A percentile compares a stretch with the other conserved stretches of the same genome.
Conservation (phyloP, 805 yeast genomes). For the Zygosaccharomyces gambellarensis region DNA sequence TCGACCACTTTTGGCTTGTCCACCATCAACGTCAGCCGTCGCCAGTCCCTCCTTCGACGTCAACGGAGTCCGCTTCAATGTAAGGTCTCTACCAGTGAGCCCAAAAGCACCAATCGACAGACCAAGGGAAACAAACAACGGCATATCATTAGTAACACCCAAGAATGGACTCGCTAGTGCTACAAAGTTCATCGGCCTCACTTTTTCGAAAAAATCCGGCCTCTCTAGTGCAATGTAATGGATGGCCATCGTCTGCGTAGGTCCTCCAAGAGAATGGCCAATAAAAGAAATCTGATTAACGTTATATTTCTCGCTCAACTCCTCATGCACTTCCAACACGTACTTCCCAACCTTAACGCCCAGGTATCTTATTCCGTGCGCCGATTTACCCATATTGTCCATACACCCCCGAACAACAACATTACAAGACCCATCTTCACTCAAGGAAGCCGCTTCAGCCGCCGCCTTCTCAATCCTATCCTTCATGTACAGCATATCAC, state of each 20-base stretch:
- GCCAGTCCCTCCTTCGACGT: constrained; percentile 28
- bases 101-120: constrained; percentile 89
- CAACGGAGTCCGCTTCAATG: constrained; percentile 46
- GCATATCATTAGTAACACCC: constrained; percentile 85
- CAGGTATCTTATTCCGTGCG: constrained; percentile 76
- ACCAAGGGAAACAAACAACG: constrained; percentile 76
- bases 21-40: constrained; percentile 5
- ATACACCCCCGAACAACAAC: constrained; percentile 76
- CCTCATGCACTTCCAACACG: constrained; percentile 44
- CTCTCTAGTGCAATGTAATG: constrained; percentile 59
- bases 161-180: constrained; percentile 83
- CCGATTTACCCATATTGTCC: constrained; percentile 84
- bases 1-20: constrained; percentile 8
- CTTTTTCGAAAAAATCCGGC: constrained; percentile 61
- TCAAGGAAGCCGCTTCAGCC: constrained; percentile 2
- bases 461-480: constrained; percentile 60
- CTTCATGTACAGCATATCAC: constrained; percentile 84
- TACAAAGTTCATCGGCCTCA: constrained; percentile 73
- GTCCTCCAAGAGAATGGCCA: constrained; percentile 93
- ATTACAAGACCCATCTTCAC: constrained; percentile 38
- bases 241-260: constrained; percentile 84
- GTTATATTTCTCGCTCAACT: constrained; percentile 38
- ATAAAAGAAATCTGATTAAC: constrained; percentile 73
- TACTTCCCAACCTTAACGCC: constrained; percentile 79
- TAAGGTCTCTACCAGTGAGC: constrained; percentile 85